Evolutionary conservation across 2,329 filamentous ascomycete genomes (phyloP).

Genomic region (Coniochaeta sp.): DNA sequence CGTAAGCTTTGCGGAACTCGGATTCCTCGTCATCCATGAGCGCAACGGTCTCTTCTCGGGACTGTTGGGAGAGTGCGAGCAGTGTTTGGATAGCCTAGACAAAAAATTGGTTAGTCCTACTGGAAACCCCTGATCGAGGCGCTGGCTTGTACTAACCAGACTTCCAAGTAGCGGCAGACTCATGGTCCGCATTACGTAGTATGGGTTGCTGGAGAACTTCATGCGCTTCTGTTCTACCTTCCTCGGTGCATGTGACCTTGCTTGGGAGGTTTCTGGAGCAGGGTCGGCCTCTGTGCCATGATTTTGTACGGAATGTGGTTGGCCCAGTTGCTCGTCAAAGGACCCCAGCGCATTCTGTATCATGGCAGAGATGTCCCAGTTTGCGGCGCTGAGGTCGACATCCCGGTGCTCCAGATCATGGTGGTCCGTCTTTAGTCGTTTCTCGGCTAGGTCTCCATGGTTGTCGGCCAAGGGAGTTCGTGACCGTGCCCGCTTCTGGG

Average conservation of each 20-base stretch:
- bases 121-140: not conserved
- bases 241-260: conserved; percentile 7
- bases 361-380: conserved; percentile 20
- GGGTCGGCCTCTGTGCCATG: conserved; percentile 4
- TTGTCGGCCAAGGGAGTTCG: conserved; percentile 11
- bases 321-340: conserved; percentile 11
- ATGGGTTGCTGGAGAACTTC: conserved; percentile 23
- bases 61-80: conserved; percentile 25
- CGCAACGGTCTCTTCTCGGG: conserved; percentile 18
- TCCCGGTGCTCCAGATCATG: conserved; percentile 1
- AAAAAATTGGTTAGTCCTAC: not conserved
- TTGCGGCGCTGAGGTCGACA: conserved; percentile 1
- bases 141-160: conserved; percentile 13
- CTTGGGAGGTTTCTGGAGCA: not conserved
- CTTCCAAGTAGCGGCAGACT: conserved; percentile 25
- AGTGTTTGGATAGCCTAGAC: conserved; percentile 27
- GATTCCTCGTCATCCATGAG: conserved; percentile 21
- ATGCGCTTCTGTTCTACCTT: conserved; percentile 21
- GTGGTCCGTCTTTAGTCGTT: conserved; percentile 16
- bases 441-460: conserved; percentile 7
- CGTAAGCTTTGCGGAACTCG: conserved; percentile 26
- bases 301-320: conserved; percentile 1
- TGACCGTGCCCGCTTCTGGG: conserved; percentile 18
- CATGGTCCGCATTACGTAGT: conserved; percentile 27
- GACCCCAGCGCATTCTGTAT: conserved; percentile 20